Conservation (phyloP, 1,139 yeast genomes). For the Schwanniomyces etchellsii region DNA sequence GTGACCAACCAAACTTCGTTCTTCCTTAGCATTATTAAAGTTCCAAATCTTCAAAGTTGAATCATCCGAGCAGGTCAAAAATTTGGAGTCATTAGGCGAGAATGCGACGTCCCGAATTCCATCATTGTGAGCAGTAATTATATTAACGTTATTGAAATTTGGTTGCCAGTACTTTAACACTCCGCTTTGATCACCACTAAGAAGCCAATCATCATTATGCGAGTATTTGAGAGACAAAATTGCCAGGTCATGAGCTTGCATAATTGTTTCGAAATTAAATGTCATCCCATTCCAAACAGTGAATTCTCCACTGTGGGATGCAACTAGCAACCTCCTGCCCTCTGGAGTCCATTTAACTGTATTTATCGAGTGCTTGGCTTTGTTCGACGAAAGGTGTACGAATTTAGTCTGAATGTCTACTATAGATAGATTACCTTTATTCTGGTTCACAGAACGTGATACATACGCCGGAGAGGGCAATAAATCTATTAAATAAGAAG, state of each 20-base stretch:
- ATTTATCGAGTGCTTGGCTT: slow-evolving; percentile 86
- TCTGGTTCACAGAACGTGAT: slow-evolving; percentile 16
- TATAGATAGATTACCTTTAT: slow-evolving; percentile 38
- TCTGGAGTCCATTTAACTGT: slow-evolving; percentile 96
- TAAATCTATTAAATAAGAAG: slow-evolving; percentile 65
- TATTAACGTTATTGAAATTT: slow-evolving; percentile 91
- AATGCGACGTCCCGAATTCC: slow-evolving; percentile 84
- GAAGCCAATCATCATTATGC: slow-evolving; percentile 90
- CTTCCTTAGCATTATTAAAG: slow-evolving; percentile 85
- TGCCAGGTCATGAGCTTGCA: slow-evolving; percentile 97
- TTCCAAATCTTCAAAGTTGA: slow-evolving; percentile 89
- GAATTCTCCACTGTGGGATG: slow-evolving; percentile 91
- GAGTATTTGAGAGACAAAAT: slow-evolving; percentile 76
- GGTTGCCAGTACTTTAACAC: slow-evolving; percentile 95
- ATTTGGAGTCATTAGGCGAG: slow-evolving; percentile 85
- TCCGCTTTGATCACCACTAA: slow-evolving; percentile 93
- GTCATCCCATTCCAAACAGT: slow-evolving; percentile 97
- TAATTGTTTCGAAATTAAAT: slow-evolving; percentile 91
- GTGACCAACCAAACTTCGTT: slow-evolving; percentile 77
- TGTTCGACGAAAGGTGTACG: slow-evolving; percentile 86
- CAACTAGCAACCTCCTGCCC: slow-evolving; percentile 84
- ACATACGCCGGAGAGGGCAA: slow-evolving; percentile 67
- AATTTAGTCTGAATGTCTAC: slow-evolving; percentile 72
- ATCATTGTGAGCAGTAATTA: slow-evolving; percentile 72
- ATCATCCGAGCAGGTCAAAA: slow-evolving; percentile 90